Evolutionary conservation across 495 filamentous ascomycete species (phyloP).

Genomic region (Letharia columbiana): DNA sequence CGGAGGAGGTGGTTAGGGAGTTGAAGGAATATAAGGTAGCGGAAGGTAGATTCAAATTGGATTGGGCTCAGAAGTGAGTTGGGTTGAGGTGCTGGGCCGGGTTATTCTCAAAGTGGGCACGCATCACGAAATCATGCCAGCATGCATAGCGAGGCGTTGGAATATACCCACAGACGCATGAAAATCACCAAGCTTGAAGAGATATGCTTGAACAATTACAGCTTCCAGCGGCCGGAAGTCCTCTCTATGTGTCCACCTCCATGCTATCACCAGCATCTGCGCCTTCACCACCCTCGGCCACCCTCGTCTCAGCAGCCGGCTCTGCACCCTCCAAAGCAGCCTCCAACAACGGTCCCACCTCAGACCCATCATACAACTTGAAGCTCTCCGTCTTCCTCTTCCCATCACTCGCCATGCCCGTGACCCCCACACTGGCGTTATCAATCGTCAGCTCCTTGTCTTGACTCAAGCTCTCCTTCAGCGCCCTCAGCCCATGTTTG

Average conservation of each 20-base stretch:
- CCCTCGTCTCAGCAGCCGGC: conserved; percentile 46
- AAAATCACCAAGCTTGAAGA: not conserved
- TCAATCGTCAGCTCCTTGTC: conserved; percentile 96
- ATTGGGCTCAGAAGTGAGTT: conserved; percentile 66
- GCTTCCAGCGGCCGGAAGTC: not conserved
- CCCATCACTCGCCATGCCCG: conserved; percentile 48
- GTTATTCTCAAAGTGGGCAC: not conserved
- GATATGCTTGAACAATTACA: not conserved
- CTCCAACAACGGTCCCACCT: conserved; percentile 60
- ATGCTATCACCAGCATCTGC: conserved; percentile 31
- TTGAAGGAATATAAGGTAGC: conserved; percentile 69
- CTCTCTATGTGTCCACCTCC: conserved; percentile 40
- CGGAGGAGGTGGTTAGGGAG: conserved; percentile 60
- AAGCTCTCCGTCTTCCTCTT: conserved; percentile 63
- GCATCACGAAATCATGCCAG: not conserved
- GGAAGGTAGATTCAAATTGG: conserved; percentile 62
- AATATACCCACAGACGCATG: conserved; percentile 4
- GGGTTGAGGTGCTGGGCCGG: not conserved
- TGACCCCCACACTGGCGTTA: conserved; percentile 85
- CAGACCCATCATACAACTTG: conserved; percentile 83
- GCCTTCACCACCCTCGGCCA: conserved; percentile 40
- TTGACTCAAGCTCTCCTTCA: conserved; percentile 93
- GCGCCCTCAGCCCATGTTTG: conserved; percentile 76
- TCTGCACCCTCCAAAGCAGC: conserved; percentile 60
- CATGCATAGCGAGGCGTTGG: conserved; percentile 19